Conservation (phyloP, 1,284 basidiomycete species). For the Irpex lacteus region DNA sequence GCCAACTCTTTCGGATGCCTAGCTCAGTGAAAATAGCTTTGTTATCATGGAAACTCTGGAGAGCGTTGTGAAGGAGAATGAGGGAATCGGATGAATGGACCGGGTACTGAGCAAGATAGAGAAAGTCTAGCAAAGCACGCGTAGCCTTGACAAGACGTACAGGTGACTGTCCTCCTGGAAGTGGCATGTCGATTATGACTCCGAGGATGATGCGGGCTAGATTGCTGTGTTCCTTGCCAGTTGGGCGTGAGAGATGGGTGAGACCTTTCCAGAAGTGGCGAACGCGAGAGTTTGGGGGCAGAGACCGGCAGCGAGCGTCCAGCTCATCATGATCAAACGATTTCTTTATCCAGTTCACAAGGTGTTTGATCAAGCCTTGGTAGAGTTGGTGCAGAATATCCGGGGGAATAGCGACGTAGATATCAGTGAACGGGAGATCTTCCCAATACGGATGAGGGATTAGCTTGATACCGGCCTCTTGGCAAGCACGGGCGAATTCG, state of each 20-base stretch:
- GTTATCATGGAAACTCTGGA: no score
- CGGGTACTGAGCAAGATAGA: slow-evolving; percentile 24
- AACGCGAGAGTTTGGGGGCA: slow-evolving; percentile 36
- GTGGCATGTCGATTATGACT: slow-evolving; percentile 14
- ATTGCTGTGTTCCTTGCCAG: slow-evolving; percentile 21
- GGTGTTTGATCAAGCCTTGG: slow-evolving; percentile 32
- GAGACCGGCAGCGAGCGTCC: slow-evolving; percentile 29
- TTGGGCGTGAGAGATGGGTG: slow-evolving; percentile 15
- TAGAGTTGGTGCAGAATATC: slow-evolving; percentile 22
- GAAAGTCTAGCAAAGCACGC: slow-evolving; percentile 22
- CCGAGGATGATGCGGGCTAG: slow-evolving; percentile 21
- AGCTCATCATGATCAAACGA: slow-evolving; percentile 29
- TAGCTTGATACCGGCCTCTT: slow-evolving; percentile 8
- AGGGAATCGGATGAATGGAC: no score
- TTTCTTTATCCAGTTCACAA: slow-evolving; percentile 28
- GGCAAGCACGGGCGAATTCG: slow-evolving; percentile 6
- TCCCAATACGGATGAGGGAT: slow-evolving; percentile 34
- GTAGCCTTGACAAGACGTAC: slow-evolving; percentile 16
- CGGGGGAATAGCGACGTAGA: slow-evolving; percentile 35
- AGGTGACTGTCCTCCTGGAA: slow-evolving; percentile 9
- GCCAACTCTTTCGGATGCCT: no score
- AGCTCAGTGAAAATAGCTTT: no score
- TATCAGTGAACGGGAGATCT: slow-evolving; percentile 31
- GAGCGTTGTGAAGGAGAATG: no score
- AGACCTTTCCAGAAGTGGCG: slow-evolving; percentile 39